phyloP scores from a whole-genome alignment of 345 rosid genomes.

The Ceriops tagal region DNA sequence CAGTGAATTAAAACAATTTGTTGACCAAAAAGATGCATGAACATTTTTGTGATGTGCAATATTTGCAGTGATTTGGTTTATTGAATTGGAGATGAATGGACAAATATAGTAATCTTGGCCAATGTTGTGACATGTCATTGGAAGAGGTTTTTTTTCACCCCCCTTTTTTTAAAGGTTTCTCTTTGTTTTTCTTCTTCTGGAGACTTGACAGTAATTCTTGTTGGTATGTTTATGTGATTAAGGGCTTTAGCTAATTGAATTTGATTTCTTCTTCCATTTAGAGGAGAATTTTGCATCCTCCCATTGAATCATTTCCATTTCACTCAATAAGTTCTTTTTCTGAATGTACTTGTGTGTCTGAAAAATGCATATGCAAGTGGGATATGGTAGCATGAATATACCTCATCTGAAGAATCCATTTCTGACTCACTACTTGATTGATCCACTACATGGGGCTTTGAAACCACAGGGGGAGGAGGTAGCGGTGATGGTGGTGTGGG shows the following conservation, averaged over 20 bases:
- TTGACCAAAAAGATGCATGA: no score
- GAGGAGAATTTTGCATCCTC: not conserved
- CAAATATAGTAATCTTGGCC: no score
- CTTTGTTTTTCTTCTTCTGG: not conserved
- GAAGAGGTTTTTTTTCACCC: not conserved
- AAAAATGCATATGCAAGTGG: not conserved
- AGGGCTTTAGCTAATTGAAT: not conserved
- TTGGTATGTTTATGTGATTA: not conserved
- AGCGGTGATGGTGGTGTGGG: slow-evolving; percentile 41
- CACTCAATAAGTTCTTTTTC: not conserved
- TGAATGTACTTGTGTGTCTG: not conserved
- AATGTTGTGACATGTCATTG: not conserved
- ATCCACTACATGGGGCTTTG: slow-evolving; percentile 40
- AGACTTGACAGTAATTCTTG: not conserved
- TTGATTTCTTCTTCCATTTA: not conserved
- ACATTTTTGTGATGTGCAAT: no score
- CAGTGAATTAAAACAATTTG: no score
- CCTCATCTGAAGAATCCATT: slow-evolving; percentile 91
- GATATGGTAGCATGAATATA: slow-evolving; percentile 13
- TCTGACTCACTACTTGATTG: slow-evolving; percentile 82
- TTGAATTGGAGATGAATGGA: no score
- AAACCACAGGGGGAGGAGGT: slow-evolving; percentile 29
- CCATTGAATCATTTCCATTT: not conserved
- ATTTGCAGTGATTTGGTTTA: no score
- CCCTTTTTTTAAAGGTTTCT: not conserved